phyloP scores from a whole-genome alignment of 805 yeast species.

The Ogataea philodendri region DNA sequence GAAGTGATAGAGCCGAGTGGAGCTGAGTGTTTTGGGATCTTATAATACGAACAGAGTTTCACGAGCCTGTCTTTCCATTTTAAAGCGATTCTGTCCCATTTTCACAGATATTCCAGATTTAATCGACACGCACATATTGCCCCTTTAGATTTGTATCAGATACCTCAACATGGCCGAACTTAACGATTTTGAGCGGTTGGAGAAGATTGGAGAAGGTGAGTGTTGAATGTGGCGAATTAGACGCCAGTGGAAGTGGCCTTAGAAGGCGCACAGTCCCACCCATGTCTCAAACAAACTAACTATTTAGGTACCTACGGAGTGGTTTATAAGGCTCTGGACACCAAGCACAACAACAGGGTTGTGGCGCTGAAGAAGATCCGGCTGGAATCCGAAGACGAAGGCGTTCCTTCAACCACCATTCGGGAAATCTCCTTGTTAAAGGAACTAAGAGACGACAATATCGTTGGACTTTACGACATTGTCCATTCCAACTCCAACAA shows the following conservation, averaged over 20 bases:
- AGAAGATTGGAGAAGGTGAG: conserved; percentile 93
- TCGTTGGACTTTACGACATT: conserved; percentile 87
- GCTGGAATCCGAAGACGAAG: conserved; percentile 94
- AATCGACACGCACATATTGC: too few species aligned
- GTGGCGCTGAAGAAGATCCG: conserved; percentile 96
- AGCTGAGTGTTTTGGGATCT: conserved; percentile 1
- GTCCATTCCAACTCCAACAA: conserved; percentile 94
- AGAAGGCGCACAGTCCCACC: too few species aligned
- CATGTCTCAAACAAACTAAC: conserved; percentile 1
- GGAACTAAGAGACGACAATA: conserved; percentile 90
- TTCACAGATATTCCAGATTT: too few species aligned
- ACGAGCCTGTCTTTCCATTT: too few species aligned
- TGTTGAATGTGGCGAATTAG: too few species aligned
- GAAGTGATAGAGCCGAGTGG: conserved; percentile 1
- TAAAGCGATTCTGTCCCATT: too few species aligned
- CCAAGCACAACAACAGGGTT: conserved; percentile 83
- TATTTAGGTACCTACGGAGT: conserved; percentile 86
- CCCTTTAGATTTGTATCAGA: not conserved
- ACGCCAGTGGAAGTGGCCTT: too few species aligned
- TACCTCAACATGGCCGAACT: conserved; percentile 81
- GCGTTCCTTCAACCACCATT: conserved; percentile 97
- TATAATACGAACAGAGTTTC: too few species aligned
- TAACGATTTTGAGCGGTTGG: conserved; percentile 88
- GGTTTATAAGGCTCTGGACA: conserved; percentile 92
- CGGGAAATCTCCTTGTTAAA: conserved; percentile 92